These are phyloP conservation scores for Purpureocillium lavendulum DNA, from an alignment of 2,329 filamentous ascomycete species.

Conservation along the genomic window DNA sequence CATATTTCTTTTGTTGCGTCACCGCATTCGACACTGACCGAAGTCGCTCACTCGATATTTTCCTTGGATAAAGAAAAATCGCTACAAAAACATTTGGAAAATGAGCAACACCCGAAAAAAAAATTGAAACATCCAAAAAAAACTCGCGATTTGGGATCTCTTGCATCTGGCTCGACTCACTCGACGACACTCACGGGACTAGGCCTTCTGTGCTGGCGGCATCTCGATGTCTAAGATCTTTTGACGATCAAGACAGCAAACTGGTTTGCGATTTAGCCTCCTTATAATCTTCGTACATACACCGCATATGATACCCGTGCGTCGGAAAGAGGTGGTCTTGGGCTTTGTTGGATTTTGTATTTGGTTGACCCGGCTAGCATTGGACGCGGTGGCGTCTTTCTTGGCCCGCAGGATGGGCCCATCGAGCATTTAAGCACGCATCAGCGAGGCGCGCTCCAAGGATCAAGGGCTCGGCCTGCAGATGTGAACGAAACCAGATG, in stretches of 20 bases:
- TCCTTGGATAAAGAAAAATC: slow-evolving; percentile 14
- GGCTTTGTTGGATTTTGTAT: not conserved
- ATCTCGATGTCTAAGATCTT: too few relatives aligned
- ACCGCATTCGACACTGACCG: slow-evolving; percentile 13
- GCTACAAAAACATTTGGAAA: slow-evolving; percentile 6
- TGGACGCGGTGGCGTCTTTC: not conserved
- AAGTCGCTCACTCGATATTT: slow-evolving; percentile 24
- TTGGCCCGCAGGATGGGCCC: too few relatives aligned
- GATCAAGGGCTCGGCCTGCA: too few relatives aligned
- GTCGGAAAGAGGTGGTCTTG: slow-evolving; percentile 1
- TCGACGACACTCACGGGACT: not conserved
- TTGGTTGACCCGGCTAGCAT: not conserved
- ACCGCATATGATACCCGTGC: slow-evolving; percentile 14
- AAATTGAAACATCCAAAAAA: slow-evolving; percentile 9
- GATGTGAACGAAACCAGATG: too few relatives aligned
- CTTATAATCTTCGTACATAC: slow-evolving; percentile 6
- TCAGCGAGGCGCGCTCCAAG: too few relatives aligned
- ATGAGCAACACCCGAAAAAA: slow-evolving; percentile 9
- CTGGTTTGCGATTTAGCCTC: too few relatives aligned
- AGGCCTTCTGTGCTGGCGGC: too few relatives aligned
- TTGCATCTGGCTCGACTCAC: slow-evolving; percentile 1
- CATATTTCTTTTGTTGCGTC: not conserved
- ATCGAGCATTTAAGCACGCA: too few relatives aligned
- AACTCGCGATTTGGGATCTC: slow-evolving; percentile 8
- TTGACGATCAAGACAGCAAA: too few relatives aligned